Evolutionary conservation across 169 alveolate species (phyloP), one percentile per base, ranked within the genome.

Genomic region (Plasmodium chabaudi): DNA sequence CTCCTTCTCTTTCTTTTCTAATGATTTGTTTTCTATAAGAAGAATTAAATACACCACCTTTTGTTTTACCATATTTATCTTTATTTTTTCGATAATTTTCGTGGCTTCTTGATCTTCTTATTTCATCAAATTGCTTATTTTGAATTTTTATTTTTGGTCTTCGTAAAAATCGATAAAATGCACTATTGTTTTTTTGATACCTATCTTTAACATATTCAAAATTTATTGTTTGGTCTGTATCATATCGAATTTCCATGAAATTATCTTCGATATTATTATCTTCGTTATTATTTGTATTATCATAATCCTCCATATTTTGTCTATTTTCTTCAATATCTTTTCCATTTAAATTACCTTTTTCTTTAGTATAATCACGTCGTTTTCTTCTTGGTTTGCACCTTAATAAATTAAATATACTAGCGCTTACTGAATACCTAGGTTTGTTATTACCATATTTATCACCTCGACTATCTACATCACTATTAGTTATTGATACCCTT

Each of bases 1-100:
- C 97, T 17, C 96, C 96, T 73, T 95, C 96, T 15, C 95, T 72
- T 84, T 93, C 96, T 72, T 72, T 87, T 71, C 94, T 74, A 47
- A 93, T 72, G 42, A 91, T 84, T 47, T 73, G 74, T 65, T 72
- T 87, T 67, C 63, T 75, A 53, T 72, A 19, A 5, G 92, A 60
- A 72, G 44, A 68, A 71, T 72, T 34, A 51, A 55, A 68, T 13
- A 71, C 73, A 61, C 63, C 68, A 57, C 63, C 69, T 44, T 72
- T 44, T 5, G n/a, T 21, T 57, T 79, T 79, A 39, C 34, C 63
- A 0, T 63, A 34, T 7, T 69, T 86, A 39, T 44, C 69, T 6
- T 44, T 44, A 44, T 63, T 86, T n/a, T 70, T 23, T 13, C 27
- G 42, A 70, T 86, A 86, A 86, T 74, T 86, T 68, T 86, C 91